These are phyloP conservation scores for Epicoccum sorghinum DNA, from an alignment of 2,329 filamentous ascomycete genomes.

Conservation along the genomic window DNA sequence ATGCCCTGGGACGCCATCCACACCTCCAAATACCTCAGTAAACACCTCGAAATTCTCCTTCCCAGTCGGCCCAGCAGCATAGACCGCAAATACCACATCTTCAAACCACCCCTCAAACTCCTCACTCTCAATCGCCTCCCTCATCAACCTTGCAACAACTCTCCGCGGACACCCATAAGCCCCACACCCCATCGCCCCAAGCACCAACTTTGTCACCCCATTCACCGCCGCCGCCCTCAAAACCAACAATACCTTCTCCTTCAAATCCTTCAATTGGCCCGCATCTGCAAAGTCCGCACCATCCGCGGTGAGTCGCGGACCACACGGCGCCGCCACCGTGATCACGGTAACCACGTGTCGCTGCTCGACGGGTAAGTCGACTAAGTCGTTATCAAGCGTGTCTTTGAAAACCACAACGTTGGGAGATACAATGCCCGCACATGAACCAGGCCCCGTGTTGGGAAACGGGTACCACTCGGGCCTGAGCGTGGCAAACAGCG, in stretches of 20 bases:
- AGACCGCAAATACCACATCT: slow-evolving; percentile 24
- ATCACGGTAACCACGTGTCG: slow-evolving; percentile 24
- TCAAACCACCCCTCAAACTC: slow-evolving; percentile 34
- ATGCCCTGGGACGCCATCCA: too few species aligned
- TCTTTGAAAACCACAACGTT: slow-evolving; percentile 29
- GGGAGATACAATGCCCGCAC: slow-evolving; percentile 28
- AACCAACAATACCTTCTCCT: slow-evolving; percentile 27
- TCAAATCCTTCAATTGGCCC: slow-evolving; percentile 16
- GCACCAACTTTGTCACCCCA: slow-evolving; percentile 24
- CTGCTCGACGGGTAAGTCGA: slow-evolving; percentile 16
- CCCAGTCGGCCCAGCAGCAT: slow-evolving; percentile 20
- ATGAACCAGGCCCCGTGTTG: slow-evolving; percentile 25
- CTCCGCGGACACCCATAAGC: slow-evolving; percentile 29
- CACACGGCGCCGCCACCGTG: slow-evolving; percentile 28
- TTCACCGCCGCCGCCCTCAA: slow-evolving; percentile 25
- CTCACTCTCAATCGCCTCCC: slow-evolving; percentile 14
- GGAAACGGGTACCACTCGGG: slow-evolving; percentile 34
- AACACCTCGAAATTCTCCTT: slow-evolving; percentile 17
- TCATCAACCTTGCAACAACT: slow-evolving; percentile 28
- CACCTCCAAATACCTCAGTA: slow-evolving; percentile 12
- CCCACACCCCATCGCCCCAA: slow-evolving; percentile 34
- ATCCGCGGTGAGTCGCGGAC: slow-evolving; percentile 15
- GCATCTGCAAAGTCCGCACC: slow-evolving; percentile 16
- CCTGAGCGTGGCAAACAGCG: slow-evolving; percentile 24
- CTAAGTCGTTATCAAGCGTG: slow-evolving; percentile 23